Percentiles rank a stretch among this genome's conserved stretches.
Conservation (phyloP, 352 stramenopile genomes). For the Halophytophthora polymorphica region DNA sequence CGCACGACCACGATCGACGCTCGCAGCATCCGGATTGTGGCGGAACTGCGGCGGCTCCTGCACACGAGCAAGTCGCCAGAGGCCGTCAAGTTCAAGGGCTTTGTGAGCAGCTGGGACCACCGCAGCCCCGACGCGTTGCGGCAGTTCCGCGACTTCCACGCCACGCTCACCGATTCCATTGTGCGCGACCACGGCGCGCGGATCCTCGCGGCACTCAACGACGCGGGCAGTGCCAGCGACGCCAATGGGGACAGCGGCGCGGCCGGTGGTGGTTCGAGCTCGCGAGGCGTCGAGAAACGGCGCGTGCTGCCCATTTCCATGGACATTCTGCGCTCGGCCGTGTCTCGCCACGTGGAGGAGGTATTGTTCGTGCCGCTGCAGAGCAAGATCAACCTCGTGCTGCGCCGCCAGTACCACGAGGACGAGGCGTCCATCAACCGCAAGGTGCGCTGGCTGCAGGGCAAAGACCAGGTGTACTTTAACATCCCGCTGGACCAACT, state of each 20-base stretch:
- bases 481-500: slow-evolving; percentile 82
- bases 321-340: slow-evolving; percentile 50
- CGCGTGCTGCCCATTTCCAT: slow-evolving; percentile 38
- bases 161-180: slow-evolving; percentile 53
- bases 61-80: slow-evolving; percentile 78
- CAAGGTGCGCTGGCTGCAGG: slow-evolving; percentile 85
- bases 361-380: slow-evolving; percentile 68
- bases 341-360: slow-evolving; percentile 82
- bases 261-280: not conserved
- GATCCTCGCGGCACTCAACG: slow-evolving; percentile 57
- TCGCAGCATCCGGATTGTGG: slow-evolving; percentile 80
- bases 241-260: slow-evolving; percentile 6
- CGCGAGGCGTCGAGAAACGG: slow-evolving; percentile 16
- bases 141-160: slow-evolving; percentile 64
- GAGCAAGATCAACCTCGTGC: slow-evolving; percentile 47
- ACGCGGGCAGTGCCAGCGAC: slow-evolving; percentile 31
- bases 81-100: slow-evolving; percentile 62
- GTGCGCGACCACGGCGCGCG: slow-evolving; percentile 58
- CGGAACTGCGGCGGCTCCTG: slow-evolving; percentile 67
- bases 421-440: slow-evolving; percentile 79
- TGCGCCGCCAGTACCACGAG: slow-evolving; percentile 66
- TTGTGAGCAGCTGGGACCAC: slow-evolving; percentile 58
- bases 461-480: slow-evolving; percentile 90
- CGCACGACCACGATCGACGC: slow-evolving; percentile 47
- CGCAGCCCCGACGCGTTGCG: slow-evolving; percentile 38